Conservation (phyloP, 208 protist genomes). For the Trypanosoma congolense region DNA sequence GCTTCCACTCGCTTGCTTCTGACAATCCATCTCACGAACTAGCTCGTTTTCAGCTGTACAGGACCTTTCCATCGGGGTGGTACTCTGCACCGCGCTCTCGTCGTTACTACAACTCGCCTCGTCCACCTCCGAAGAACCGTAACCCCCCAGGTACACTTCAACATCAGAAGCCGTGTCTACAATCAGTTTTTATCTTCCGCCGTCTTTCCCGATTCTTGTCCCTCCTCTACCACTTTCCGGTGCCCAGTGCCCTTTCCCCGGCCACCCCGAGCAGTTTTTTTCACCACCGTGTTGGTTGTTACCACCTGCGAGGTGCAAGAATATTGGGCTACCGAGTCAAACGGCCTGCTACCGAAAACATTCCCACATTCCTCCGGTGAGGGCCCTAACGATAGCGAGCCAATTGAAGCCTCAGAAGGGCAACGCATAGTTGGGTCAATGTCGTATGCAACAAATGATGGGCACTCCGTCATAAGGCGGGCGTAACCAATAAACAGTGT, state of each 20-base stretch:
- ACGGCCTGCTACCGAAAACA: no score
- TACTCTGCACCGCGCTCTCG: background rate
- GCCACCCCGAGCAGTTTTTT: background rate
- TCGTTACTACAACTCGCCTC: background rate
- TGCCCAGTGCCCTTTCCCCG: background rate
- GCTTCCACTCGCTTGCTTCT: background rate
- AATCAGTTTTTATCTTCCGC: background rate
- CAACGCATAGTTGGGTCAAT: conserved; percentile 29
- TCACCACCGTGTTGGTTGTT: background rate
- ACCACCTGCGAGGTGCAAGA: background rate
- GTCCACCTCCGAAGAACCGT: background rate
- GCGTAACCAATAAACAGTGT: conserved; percentile 55
- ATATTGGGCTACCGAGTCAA: no score
- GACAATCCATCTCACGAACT: background rate
- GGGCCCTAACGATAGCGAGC: conserved; percentile 1
- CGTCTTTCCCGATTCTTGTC: background rate
- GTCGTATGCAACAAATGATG: conserved; percentile 11
- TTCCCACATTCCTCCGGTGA: no score
- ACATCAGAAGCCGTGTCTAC: conserved; percentile 3
- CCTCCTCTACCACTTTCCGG: background rate
- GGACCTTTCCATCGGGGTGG: background rate
- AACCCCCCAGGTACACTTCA: background rate
- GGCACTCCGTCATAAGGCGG: conserved; percentile 9
- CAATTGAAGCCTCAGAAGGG: conserved; percentile 16
- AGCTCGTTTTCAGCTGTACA: background rate